Evolutionary conservation across 139 green algal genomes (phyloP).

Genomic region (Chlorella sp.): DNA sequence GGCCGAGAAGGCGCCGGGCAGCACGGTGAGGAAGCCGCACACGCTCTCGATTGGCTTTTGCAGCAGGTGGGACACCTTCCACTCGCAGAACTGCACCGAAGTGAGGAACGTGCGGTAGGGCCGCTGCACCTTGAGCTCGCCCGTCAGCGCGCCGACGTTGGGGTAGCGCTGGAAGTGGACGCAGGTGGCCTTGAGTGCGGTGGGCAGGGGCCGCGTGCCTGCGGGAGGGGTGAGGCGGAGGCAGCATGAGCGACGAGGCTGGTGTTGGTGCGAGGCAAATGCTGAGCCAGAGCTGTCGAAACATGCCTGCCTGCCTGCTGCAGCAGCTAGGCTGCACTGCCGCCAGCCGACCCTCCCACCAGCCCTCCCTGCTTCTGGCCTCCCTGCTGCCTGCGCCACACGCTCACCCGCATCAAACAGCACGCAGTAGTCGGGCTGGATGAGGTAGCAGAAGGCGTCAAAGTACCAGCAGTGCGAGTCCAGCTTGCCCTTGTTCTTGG

Average conservation of each 20-base stretch:
- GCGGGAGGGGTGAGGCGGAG: background rate
- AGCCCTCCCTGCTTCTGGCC: background rate
- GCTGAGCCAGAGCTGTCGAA: too few relatives aligned
- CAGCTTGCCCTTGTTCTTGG: constrained; percentile 49
- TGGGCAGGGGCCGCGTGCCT: constrained; percentile 38
- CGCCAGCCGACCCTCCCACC: background rate
- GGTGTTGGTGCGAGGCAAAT: too few relatives aligned
- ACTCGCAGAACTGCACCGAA: constrained; percentile 48
- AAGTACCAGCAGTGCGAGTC: constrained; percentile 54
- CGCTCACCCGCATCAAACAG: constrained; percentile 41
- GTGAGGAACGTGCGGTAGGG: constrained; percentile 46
- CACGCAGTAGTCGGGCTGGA: constrained; percentile 50
- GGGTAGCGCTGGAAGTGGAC: constrained; percentile 46
- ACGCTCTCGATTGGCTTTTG: constrained; percentile 47
- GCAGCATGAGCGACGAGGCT: too few relatives aligned
- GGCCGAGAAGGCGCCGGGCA: constrained; percentile 45
- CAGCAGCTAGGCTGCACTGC: background rate
- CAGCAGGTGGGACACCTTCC: constrained; percentile 48
- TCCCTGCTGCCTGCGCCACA: background rate
- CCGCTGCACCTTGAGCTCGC: constrained; percentile 40
- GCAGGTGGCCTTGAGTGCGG: constrained; percentile 25
- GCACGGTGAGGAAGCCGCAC: constrained; percentile 47
- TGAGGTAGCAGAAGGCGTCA: constrained; percentile 44
- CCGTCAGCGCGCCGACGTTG: constrained; percentile 39
- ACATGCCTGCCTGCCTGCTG: too few relatives aligned